Percentiles rank a stretch among this genome's conserved stretches.
Conservation (phyloP, 768 basidiomycete genomes). For the Lactarius sp. region DNA sequence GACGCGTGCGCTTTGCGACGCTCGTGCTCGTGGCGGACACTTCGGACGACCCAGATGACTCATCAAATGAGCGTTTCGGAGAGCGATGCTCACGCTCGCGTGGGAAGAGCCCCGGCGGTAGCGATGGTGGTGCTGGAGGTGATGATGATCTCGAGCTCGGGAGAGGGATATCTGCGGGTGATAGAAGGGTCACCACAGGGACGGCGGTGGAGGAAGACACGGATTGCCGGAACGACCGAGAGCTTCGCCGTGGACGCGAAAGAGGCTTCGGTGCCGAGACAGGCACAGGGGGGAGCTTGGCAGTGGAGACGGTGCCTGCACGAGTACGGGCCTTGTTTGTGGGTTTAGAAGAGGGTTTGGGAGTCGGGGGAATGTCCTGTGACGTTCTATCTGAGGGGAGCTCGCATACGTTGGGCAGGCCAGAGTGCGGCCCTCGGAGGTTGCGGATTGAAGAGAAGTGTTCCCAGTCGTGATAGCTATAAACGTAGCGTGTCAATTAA, state of each 20-base stretch:
- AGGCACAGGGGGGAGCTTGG: slow-evolving; percentile 23
- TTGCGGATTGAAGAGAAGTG: slow-evolving; percentile 94
- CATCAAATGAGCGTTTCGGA: slow-evolving; percentile 58
- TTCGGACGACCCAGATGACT: slow-evolving; percentile 43
- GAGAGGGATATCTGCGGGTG: slow-evolving; percentile 36
- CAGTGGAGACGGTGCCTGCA: slow-evolving; percentile 5
- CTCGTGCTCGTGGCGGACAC: slow-evolving; percentile 30
- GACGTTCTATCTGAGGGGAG: slow-evolving; percentile 33
- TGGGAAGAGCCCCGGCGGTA: slow-evolving; percentile 27
- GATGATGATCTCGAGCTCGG: slow-evolving; percentile 36
- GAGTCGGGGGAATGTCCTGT: slow-evolving; percentile 32
- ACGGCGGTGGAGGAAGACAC: slow-evolving; percentile 10
- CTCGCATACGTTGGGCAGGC: slow-evolving; percentile 63
- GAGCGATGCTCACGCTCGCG: slow-evolving; percentile 40
- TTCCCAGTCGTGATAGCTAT: slow-evolving; percentile 89
- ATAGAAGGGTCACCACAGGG: slow-evolving; percentile 22
- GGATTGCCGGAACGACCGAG: slow-evolving; percentile 8
- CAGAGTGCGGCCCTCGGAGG: slow-evolving; percentile 75
- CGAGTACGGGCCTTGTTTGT: slow-evolving; percentile 28
- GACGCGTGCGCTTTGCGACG: slow-evolving; percentile 31
- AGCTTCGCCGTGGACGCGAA: slow-evolving; percentile 19
- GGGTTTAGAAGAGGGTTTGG: slow-evolving; percentile 28
- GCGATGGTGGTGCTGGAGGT: slow-evolving; percentile 29
- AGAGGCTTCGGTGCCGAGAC: slow-evolving; percentile 20
- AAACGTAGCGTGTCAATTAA: slow-evolving; percentile 1